phyloP scores from a whole-genome alignment of 1,284 basidiomycete genomes.

The Flammula alnicola region DNA sequence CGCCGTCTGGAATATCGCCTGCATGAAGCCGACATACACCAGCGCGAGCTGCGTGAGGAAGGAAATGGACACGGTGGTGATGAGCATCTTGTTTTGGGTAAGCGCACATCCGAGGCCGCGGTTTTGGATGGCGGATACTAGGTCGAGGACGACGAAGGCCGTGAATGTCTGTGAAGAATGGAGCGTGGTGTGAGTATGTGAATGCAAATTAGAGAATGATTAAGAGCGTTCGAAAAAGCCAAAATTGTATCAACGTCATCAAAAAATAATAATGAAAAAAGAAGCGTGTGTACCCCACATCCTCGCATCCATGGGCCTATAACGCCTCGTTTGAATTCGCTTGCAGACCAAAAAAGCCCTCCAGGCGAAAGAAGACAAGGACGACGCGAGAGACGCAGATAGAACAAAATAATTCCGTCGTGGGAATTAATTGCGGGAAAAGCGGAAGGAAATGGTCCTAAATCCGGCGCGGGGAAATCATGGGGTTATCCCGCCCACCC shows the following conservation, averaged over 20 bases:
- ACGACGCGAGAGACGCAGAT: too few species aligned
- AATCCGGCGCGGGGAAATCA: background rate
- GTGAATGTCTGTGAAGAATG: conserved; percentile 82
- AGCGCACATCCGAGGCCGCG: conserved; percentile 85
- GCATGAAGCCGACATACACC: conserved; percentile 91
- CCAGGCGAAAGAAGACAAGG: too few species aligned
- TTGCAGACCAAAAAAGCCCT: too few species aligned
- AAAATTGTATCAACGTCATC: too few species aligned
- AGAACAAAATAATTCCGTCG: too few species aligned
- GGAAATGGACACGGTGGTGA: conserved; percentile 85
- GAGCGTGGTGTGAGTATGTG: background rate
- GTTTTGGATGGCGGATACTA: conserved; percentile 94
- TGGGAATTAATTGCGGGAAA: too few species aligned
- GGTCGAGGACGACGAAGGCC: conserved; percentile 95
- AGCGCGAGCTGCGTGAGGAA: conserved; percentile 84
- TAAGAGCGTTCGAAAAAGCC: too few species aligned
- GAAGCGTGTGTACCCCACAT: too few species aligned
- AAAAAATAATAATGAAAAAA: too few species aligned
- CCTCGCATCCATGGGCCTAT: too few species aligned
- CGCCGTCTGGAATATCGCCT: conserved; percentile 93
- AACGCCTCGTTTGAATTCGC: too few species aligned
- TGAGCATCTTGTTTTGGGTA: conserved; percentile 86
- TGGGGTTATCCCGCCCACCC: background rate
- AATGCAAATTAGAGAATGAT: too few species aligned
- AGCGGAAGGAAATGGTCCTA: background rate